Evolutionary conservation across 73 alveolate genomes (phyloP).

Genomic region (Blepharisma stoltei): DNA sequence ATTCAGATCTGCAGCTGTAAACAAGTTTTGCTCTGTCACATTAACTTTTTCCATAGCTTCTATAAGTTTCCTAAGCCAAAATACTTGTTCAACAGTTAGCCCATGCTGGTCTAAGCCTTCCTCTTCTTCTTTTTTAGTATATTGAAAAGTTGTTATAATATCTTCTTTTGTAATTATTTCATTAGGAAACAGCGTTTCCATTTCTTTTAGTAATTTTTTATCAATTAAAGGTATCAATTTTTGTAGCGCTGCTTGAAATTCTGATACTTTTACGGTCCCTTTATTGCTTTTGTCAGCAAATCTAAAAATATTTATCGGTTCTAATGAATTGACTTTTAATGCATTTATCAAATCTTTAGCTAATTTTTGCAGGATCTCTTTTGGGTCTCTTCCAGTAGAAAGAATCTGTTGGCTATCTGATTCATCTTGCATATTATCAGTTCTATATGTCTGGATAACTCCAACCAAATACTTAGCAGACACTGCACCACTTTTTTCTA

Average conservation of each 20-base stretch:
- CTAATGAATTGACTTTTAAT: neutral
- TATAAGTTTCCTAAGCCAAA: neutral
- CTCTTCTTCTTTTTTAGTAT: neutral
- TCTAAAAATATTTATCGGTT: neutral
- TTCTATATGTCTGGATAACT: neutral
- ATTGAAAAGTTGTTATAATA: neutral
- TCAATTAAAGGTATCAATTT: conserved; percentile 9
- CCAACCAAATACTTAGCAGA: neutral
- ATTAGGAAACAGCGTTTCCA: neutral
- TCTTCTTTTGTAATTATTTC: conserved; percentile 10
- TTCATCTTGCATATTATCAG: neutral
- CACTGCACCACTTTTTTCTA: neutral
- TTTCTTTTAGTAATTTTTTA: neutral
- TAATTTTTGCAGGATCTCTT: neutral
- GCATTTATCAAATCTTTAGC: neutral
- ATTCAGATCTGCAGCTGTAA: conserved; percentile 7
- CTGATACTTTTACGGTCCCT: neutral
- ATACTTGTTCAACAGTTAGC: neutral
- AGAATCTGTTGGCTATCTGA: neutral
- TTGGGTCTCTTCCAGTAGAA: neutral
- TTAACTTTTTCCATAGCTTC: neutral
- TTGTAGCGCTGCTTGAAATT: neutral
- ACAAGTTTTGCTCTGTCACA: neutral
- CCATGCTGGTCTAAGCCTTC: conserved; percentile 5
- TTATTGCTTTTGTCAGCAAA: neutral